Conservation (phyloP, 192 early-diverging fungal species). For the Coemansia sp. region DNA sequence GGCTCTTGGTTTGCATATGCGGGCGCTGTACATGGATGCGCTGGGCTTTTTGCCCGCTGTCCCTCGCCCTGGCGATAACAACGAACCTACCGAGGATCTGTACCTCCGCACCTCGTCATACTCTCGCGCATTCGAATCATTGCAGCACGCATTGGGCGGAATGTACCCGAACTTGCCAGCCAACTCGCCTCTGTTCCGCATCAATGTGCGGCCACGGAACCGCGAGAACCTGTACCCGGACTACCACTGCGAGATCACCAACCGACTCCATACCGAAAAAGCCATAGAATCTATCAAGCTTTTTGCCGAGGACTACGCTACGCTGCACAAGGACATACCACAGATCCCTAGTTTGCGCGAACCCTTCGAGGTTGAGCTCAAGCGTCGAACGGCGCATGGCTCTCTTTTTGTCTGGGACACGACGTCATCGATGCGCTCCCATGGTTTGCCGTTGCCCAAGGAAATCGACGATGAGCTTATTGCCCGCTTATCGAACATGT, state of each 20-base stretch:
- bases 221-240: constrained; percentile 37
- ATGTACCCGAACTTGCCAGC: constrained; percentile 55
- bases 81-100: constrained; percentile 31
- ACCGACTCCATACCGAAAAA: constrained; percentile 8
- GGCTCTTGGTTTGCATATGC: constrained; percentile 53
- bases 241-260: constrained; percentile 35
- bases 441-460: constrained; percentile 35
- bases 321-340: constrained; percentile 29
- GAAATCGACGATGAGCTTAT: constrained; percentile 34
- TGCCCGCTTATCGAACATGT: constrained; percentile 20
- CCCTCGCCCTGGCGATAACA: constrained; percentile 1
- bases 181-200: constrained; percentile 14
- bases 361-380: constrained; percentile 13
- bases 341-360: constrained; percentile 25
- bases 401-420: constrained; percentile 31
- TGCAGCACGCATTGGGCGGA: constrained; percentile 65
- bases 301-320: constrained; percentile 19
- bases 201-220: constrained; percentile 38
- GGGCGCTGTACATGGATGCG: constrained; percentile 60
- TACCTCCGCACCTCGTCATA: constrained; percentile 65
- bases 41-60: constrained; percentile 48
- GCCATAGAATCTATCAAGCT: constrained; percentile 16
- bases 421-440: constrained; percentile 25
- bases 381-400: neutral
- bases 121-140: constrained; percentile 67